Evolutionary conservation across 768 basidiomycete genomes (phyloP).

Genomic region (Gloeopeniophorella convolvens): DNA sequence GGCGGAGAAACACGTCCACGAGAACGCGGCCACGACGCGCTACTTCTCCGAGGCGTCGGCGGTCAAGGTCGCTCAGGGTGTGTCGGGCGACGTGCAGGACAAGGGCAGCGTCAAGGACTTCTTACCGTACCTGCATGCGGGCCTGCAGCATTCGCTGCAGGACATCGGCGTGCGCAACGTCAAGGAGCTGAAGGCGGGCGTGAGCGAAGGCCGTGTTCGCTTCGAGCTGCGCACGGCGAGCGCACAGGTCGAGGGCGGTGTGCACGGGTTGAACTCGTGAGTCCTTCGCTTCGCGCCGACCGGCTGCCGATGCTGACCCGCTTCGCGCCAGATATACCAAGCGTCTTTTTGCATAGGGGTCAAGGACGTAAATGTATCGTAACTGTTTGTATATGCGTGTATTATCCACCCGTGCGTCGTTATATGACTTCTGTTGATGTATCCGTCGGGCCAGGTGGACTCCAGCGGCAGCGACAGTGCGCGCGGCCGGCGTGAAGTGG

Average conservation of each 20-base stretch:
- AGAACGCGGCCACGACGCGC: conserved; percentile 93
- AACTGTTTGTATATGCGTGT: no score
- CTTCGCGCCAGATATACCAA: conserved; percentile 43
- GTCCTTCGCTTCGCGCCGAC: conserved; percentile 30
- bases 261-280: conserved; percentile 92
- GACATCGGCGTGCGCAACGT: conserved; percentile 80
- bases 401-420: no score
- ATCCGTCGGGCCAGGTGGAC: no score
- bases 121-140: conserved; percentile 75
- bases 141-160: conserved; percentile 91
- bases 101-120: conserved; percentile 94
- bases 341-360: conserved; percentile 47
- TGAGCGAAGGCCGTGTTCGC: conserved; percentile 58
- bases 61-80: conserved; percentile 95
- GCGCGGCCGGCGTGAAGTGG: no score
- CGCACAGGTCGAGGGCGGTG: conserved; percentile 93
- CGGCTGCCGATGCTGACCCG: background rate
- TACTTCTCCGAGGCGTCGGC: conserved; percentile 92
- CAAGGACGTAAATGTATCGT: no score
- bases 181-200: conserved; percentile 57
- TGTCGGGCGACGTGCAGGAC: conserved; percentile 94
- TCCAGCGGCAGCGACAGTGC: no score
- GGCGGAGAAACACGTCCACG: conserved; percentile 39
- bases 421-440: no score
- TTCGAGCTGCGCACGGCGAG: conserved; percentile 94